phyloP scores from a whole-genome alignment of 352 stramenopile species.

The Pythium volutum region DNA sequence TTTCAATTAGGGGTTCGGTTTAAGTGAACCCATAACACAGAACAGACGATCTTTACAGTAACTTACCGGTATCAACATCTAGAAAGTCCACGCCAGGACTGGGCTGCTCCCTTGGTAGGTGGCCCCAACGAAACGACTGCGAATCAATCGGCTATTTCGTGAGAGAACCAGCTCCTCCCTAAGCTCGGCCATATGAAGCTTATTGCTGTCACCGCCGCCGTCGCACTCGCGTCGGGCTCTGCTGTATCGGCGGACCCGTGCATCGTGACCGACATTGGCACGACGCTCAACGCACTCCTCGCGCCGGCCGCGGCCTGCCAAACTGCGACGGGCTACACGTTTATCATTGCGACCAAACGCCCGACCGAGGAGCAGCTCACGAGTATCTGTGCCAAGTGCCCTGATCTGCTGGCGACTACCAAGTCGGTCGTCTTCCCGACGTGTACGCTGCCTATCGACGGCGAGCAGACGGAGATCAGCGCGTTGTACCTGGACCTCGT shows the following conservation, averaged over 20 bases:
- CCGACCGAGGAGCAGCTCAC: slow-evolving; percentile 13
- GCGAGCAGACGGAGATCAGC: neutral
- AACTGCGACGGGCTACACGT: slow-evolving; percentile 1
- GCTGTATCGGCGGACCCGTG: slow-evolving; percentile 7
- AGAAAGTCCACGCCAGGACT: no score
- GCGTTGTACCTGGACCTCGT: no score
- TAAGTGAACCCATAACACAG: no score
- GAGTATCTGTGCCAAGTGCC: slow-evolving; percentile 17
- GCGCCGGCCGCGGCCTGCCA: slow-evolving; percentile 11
- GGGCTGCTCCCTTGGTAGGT: no score
- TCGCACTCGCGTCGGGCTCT: slow-evolving; percentile 7
- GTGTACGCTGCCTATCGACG: slow-evolving; percentile 9
- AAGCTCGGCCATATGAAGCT: no score
- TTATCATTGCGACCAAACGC: slow-evolving; percentile 1
- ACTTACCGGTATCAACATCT: no score
- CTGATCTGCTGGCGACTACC: neutral
- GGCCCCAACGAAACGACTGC: no score
- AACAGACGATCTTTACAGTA: no score
- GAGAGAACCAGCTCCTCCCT: no score
- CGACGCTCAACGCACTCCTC: slow-evolving; percentile 6
- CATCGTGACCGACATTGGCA: slow-evolving; percentile 8
- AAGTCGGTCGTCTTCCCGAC: slow-evolving; percentile 12
- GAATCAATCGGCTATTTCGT: no score
- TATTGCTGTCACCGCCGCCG: slow-evolving; percentile 2
- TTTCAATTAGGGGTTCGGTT: no score